Evolutionary conservation across 495 filamentous ascomycete genomes (phyloP), one percentile per base, ranked within the genome.

Genomic region (Hyaloscypha variabilis): DNA sequence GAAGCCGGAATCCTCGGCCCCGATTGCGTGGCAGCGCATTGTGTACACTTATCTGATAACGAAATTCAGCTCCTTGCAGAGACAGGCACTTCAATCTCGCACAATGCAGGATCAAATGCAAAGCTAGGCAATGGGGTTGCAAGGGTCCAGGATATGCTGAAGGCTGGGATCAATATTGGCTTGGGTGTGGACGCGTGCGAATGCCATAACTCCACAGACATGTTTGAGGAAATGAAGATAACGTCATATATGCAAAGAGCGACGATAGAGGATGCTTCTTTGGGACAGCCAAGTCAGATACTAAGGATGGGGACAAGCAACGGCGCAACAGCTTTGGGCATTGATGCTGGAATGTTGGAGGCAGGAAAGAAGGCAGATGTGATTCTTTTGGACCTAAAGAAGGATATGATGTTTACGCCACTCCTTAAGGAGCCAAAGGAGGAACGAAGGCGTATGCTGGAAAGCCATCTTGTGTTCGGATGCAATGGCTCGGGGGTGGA

Each of bases 351-450:
- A 17, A 24, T 63, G 19, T 42, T 63, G 21, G 49, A 8, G 2
- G 51, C 19, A 11, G 60, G 50, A n/a, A 63, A 39, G 50, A 55
- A 63, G 29, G 51, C 60, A 8, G 60, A 63, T 54, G 51, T 63
- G 19, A 63, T 63, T 42, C 3, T 42, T 24, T 19, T 63, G 46
- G 51, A 63, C 42, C 42, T 63, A 30, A 63, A 53, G 59, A 62
- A 63, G 29, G 60, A 63, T 54, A 63, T 63, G 60, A 63, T 63
- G 60, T 63, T 63, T 42, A 63, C 60, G 14, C 60, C 51, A 8
- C 51, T 63, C 1, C 46, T 62, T 3, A 29, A 52, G 26, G 31
- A 29, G 30, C 29, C 49, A 21, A 56, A 26, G 21, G 51, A 63
- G 21, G 60, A 55, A 29, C 14, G 60, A 21, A 54, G 51, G 31